Percentiles rank a stretch among this genome's conserved stretches.
Evolutionary conservation across 305 asterid genomes (phyloP).

Genomic region (Ruellia speciosa): DNA sequence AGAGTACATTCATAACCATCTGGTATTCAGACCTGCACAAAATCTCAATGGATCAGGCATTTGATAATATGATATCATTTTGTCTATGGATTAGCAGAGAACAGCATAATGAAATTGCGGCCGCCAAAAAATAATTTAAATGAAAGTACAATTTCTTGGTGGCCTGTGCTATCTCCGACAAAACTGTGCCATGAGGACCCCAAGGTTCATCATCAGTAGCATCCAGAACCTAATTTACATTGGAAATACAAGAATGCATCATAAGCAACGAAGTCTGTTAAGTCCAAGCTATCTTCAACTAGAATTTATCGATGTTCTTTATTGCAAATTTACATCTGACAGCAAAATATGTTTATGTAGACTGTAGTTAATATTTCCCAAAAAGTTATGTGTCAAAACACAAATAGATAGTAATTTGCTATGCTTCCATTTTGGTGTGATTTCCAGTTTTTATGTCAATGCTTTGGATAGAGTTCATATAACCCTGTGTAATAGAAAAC

Average conservation of each 20-base stretch:
- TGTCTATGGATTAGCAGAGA: slow-evolving; percentile 13
- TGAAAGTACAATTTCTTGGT: slow-evolving; percentile 76
- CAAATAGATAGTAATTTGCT: not conserved
- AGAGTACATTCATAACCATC: slow-evolving; percentile 84
- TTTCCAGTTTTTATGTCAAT: too few relatives aligned
- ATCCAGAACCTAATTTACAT: slow-evolving; percentile 62
- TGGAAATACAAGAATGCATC: slow-evolving; percentile 11
- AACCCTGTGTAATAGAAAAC: too few relatives aligned
- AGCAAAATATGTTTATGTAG: not conserved
- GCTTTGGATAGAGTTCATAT: too few relatives aligned
- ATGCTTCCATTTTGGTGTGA: too few relatives aligned
- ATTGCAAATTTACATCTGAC: not conserved
- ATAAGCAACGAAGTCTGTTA: not conserved
- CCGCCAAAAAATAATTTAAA: slow-evolving; percentile 18
- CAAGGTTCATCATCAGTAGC: slow-evolving; percentile 98
- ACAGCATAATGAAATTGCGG: slow-evolving; percentile 17
- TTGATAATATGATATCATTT: not conserved
- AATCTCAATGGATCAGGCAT: slow-evolving; percentile 20
- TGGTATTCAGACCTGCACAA: slow-evolving; percentile 78
- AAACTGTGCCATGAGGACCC: slow-evolving; percentile 98
- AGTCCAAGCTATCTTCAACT: not conserved
- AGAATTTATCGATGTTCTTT: not conserved
- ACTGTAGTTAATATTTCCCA: not conserved
- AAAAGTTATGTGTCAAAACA: not conserved
- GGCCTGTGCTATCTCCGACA: slow-evolving; percentile 93